These are phyloP conservation scores for Pseudomassariella vexata DNA, from an alignment of 2,329 filamentous ascomycete genomes.

Conservation along the genomic window DNA sequence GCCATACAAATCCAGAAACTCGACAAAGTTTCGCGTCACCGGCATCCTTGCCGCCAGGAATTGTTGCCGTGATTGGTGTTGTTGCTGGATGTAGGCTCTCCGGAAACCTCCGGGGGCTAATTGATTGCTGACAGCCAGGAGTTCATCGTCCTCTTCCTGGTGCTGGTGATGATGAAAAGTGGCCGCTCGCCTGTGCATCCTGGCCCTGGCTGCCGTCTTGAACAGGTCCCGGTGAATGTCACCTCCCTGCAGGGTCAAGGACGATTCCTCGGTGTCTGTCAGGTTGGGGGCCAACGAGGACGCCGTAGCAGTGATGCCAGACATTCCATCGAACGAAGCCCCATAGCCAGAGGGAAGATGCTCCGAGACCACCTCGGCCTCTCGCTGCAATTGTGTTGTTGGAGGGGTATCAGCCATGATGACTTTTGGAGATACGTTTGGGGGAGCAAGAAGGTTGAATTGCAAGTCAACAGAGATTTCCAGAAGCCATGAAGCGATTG, in stretches of 20 bases:
- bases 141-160: constrained; percentile 19
- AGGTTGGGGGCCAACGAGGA: constrained; percentile 16
- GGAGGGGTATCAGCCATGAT: constrained; percentile 4
- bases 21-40: constrained; percentile 65
- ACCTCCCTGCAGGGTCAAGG: constrained; percentile 66
- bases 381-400: constrained; percentile 12
- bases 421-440: no score
- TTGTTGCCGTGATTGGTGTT: constrained; percentile 24
- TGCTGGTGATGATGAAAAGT: constrained; percentile 58
- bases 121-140: constrained; percentile 24
- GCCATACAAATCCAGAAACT: constrained; percentile 71
- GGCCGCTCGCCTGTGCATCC: constrained; percentile 49
- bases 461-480: no score
- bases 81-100: constrained; percentile 36
- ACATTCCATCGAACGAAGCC: constrained; percentile 32
- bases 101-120: constrained; percentile 43
- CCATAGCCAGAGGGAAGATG: constrained; percentile 35
- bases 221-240: constrained; percentile 76
- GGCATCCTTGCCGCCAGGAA: constrained; percentile 41
- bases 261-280: constrained; percentile 41
- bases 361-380: constrained; percentile 30
- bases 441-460: no score
- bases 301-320: constrained; percentile 8
- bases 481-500: no score
- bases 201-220: constrained; percentile 58